A percentile compares a stretch with the other conserved stretches of the same genome.
These are phyloP conservation scores for Dissophora ornata DNA, from an alignment of 192 early-diverging fungal species.

Conservation along the genomic window DNA sequence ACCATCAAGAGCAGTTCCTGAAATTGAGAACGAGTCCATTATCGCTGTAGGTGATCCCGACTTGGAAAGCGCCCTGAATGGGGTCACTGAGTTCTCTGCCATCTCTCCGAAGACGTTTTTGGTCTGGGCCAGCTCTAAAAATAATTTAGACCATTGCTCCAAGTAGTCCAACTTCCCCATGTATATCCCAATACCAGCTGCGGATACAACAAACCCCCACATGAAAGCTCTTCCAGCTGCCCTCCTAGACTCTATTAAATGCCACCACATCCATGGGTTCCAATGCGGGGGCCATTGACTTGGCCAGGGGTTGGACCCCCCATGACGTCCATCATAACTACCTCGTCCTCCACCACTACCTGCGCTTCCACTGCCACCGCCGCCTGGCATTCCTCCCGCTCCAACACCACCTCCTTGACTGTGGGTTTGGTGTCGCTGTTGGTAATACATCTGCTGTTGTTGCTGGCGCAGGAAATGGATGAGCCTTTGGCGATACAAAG, in stretches of 20 bases:
- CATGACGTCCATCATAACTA: neutral
- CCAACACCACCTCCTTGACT: neutral
- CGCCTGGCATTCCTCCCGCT: too few species aligned
- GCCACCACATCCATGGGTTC: conserved; percentile 5
- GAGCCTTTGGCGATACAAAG: conserved; percentile 1
- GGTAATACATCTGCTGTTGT: neutral
- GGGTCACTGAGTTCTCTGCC: too few species aligned
- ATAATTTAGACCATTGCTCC: neutral
- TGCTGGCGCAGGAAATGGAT: conserved; percentile 8
- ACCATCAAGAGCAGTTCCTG: neutral
- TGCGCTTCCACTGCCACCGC: neutral
- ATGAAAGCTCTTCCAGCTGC: neutral
- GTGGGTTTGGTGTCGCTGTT: neutral
- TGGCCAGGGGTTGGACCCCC: neutral
- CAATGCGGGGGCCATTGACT: neutral
- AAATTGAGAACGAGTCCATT: neutral
- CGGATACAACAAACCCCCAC: neutral
- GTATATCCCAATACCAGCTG: neutral
- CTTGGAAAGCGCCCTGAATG: too few species aligned
- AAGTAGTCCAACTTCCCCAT: neutral
- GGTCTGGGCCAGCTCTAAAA: neutral
- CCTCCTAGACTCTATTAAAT: neutral
- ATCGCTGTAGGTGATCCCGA: neutral
- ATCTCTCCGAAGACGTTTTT: too few species aligned
- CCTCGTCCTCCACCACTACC: neutral